These are phyloP conservation scores for Melampsora americana DNA, from an alignment of 1,284 basidiomycete genomes.

Conservation along the genomic window DNA sequence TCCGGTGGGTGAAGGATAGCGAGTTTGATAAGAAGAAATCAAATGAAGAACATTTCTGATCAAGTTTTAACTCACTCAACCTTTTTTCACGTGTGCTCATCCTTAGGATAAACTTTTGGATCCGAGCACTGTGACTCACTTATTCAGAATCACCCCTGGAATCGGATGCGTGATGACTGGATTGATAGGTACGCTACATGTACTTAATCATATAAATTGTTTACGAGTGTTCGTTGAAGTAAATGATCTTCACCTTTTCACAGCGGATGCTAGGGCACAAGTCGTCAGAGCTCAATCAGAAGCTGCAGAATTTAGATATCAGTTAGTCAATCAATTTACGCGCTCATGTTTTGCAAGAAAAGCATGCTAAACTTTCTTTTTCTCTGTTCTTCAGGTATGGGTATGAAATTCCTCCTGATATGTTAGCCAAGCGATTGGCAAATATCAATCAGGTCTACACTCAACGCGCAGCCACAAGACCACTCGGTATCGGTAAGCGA, in stretches of 20 bases:
- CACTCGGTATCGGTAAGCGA: slow-evolving; percentile 81
- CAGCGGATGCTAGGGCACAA: slow-evolving; percentile 90
- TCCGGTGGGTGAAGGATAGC: slow-evolving; percentile 64
- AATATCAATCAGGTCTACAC: slow-evolving; percentile 99
- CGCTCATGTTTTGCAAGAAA: not conserved
- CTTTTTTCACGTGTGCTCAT: too few relatives aligned
- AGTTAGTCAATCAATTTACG: slow-evolving; percentile 58
- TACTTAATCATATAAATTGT: slow-evolving; percentile 4
- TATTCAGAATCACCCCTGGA: slow-evolving; percentile 91
- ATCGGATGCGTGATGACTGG: slow-evolving; percentile 99
- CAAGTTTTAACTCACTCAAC: not conserved
- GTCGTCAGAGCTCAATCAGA: slow-evolving; percentile 82
- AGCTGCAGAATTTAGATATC: slow-evolving; percentile 92
- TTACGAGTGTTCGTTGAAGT: slow-evolving; percentile 17
- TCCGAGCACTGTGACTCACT: slow-evolving; percentile 86
- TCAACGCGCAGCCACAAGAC: slow-evolving; percentile 94
- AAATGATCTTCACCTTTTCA: slow-evolving; percentile 35
- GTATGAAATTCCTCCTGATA: slow-evolving; percentile 94
- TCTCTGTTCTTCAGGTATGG: slow-evolving; percentile 59
- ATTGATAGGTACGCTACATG: slow-evolving; percentile 66
- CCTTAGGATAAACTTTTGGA: slow-evolving; percentile 93
- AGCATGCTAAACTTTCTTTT: not conserved
- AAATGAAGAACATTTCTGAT: not conserved
- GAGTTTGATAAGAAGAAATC: too few relatives aligned
- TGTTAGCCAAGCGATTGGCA: slow-evolving; percentile 85